Evolutionary conservation across 2,329 filamentous ascomycete species (phyloP).

Genomic region (Akanthomyces dipterigenus): DNA sequence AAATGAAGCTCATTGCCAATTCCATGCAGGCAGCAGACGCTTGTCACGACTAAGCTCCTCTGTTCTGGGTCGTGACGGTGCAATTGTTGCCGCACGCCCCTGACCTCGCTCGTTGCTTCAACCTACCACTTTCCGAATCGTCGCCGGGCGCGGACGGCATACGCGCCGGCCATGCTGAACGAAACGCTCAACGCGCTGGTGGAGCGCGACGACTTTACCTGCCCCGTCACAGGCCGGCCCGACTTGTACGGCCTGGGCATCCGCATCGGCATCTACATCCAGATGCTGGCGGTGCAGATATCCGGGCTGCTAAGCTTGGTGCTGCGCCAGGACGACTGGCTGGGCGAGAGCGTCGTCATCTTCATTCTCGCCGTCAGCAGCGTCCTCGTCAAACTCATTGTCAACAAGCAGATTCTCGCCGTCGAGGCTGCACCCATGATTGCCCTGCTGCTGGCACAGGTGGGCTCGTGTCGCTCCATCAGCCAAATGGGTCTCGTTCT

Average conservation of each 20-base stretch:
- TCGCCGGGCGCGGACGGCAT: not conserved
- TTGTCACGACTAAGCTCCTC: not conserved
- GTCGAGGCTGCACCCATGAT: conserved; percentile 20
- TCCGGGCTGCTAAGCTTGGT: conserved; percentile 16
- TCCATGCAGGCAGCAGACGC: not conserved
- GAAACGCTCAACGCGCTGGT: not conserved
- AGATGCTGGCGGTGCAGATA: conserved; percentile 21
- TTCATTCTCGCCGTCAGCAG: conserved; percentile 18
- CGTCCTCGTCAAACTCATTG: conserved; percentile 16
- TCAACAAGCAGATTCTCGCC: conserved; percentile 12
- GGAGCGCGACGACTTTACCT: not conserved
- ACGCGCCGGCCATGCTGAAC: not conserved
- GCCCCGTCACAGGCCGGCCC: conserved; percentile 18
- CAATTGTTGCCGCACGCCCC: not conserved
- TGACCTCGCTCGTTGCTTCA: not conserved
- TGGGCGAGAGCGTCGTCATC: conserved; percentile 19
- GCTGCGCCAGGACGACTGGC: conserved; percentile 17
- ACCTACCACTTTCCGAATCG: not conserved
- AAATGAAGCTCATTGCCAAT: not conserved
- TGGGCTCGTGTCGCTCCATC: conserved; percentile 16
- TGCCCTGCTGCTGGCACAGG: conserved; percentile 18
- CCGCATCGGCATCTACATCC: conserved; percentile 22
- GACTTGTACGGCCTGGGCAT: conserved; percentile 24
- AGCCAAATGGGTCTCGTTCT: conserved; percentile 13
- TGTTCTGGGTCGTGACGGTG: not conserved